Evolutionary conservation across 2,329 filamentous ascomycete genomes (phyloP), one percentile per base, ranked within the genome.

Genomic region (Penicillium sp.): DNA sequence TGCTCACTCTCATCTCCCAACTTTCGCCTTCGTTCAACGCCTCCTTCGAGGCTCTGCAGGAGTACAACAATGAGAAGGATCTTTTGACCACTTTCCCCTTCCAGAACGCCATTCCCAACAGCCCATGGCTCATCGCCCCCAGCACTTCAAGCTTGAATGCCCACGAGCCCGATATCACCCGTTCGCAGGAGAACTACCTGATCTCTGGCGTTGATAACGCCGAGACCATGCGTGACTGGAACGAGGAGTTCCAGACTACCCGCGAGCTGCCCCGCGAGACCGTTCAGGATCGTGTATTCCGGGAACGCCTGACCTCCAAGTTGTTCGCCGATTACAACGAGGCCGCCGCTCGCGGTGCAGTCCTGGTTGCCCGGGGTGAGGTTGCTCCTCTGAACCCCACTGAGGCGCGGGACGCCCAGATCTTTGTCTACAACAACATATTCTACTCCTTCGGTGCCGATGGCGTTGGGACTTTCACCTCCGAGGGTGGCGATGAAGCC

Each of bases 391-490:
- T 99, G 53, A 99, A 99, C 78, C 95, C 94, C 7, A 97, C 93
- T 0, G 94, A 99, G 77, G 87, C 83, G 61, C 85, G 83, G 64
- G 93, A 99, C 73, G 94, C 94, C 4, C 94, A 99, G 74, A 99
- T 99, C 63, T 99, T 96, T 69, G 93, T 99, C 24, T 97, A 97
- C 81, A 97, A 97, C 81, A 99, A 99, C 76, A 92, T 99, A 64
- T 99, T 99, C 80, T 99, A 96, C 80, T 97, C 94, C 0, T 97
- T 97, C 66, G 94, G 94, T 60, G 93, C 94, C 43, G 94, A 99
- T 73, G 95, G 94, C 50, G 94, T 97, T 44, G 93, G 94, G 42
- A 99, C 94, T 16, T 99, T 99, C 74, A 92, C 92, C 11, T 92
- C 89, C 3, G 94, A 99, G 77, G 94, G 94, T 63, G 94, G 94